Evolutionary conservation across 202 grass and related monocot genomes (phyloP).

Genomic region (Saccharum hybrid): DNA sequence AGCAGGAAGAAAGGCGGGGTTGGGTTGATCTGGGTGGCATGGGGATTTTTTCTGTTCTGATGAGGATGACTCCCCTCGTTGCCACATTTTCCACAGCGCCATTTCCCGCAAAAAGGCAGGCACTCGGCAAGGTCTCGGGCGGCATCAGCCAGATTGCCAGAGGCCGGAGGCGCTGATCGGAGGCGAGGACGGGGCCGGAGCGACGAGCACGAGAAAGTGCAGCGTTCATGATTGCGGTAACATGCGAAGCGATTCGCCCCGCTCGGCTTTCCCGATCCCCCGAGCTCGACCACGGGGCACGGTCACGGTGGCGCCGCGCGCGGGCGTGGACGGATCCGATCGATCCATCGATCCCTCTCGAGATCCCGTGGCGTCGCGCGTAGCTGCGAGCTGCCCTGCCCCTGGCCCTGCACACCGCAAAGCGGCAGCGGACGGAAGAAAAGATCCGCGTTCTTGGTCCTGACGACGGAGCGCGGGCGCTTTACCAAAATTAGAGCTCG

Average conservation of each 20-base stretch:
- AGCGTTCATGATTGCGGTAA: constrained; percentile 53
- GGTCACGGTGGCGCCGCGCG: not conserved
- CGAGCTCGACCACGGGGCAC: constrained; percentile 28
- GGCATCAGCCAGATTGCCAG: not conserved
- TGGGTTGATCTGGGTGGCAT: not conserved
- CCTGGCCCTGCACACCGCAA: not conserved
- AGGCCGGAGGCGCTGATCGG: not conserved
- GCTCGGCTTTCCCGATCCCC: constrained; percentile 55
- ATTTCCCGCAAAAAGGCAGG: constrained; percentile 34
- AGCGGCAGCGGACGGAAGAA: not conserved
- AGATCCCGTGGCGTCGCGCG: constrained; percentile 13
- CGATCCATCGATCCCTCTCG: constrained; percentile 17
- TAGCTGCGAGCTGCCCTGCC: not conserved
- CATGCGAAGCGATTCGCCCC: constrained; percentile 37
- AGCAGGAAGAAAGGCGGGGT: not conserved
- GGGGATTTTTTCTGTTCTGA: not conserved
- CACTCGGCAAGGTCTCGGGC: constrained; percentile 7
- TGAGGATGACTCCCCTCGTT: constrained; percentile 8
- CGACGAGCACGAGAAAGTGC: constrained; percentile 32
- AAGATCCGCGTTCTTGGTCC: constrained; percentile 52
- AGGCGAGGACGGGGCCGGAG: not conserved
- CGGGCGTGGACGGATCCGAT: not conserved
- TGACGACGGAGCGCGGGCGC: constrained; percentile 21
- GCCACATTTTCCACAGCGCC: constrained; percentile 17
- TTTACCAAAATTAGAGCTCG: constrained; percentile 66